These are phyloP conservation scores for Pichia manshurica DNA, from an alignment of 805 yeast genomes.

Conservation along the genomic window DNA sequence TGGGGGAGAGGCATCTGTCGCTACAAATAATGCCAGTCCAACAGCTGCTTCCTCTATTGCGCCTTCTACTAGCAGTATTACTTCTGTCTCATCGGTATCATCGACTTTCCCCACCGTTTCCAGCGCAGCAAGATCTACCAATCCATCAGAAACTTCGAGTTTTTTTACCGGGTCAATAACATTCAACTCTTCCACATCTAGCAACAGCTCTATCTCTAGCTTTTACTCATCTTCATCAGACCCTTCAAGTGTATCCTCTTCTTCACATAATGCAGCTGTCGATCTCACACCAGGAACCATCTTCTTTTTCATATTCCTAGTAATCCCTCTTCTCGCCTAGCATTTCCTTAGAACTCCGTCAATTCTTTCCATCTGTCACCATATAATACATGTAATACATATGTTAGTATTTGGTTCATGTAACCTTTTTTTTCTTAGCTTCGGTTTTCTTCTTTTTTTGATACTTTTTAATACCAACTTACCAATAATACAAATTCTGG, in stretches of 20 bases:
- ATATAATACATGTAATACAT: neutral
- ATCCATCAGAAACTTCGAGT: too few relatives aligned
- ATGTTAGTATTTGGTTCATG: neutral
- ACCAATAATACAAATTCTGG: neutral
- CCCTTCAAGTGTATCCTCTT: neutral
- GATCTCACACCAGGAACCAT: neutral
- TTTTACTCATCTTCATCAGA: neutral
- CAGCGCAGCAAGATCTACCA: too few relatives aligned
- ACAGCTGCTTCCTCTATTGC: neutral
- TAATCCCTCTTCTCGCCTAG: neutral
- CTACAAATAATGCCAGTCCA: neutral
- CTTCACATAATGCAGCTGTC: neutral
- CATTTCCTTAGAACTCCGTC: neutral
- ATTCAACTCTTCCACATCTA: conserved; percentile 1
- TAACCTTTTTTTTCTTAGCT: too few relatives aligned
- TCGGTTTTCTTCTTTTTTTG: too few relatives aligned
- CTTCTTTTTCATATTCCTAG: neutral
- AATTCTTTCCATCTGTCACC: conserved; percentile 2
- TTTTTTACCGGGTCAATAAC: too few relatives aligned
- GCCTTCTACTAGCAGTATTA: neutral
- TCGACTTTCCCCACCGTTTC: too few relatives aligned
- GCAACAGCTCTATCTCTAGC: neutral
- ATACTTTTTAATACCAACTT: neutral
- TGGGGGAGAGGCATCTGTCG: neutral
- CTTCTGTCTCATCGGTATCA: neutral